A percentile compares a stretch with the other conserved stretches of the same genome.
phyloP scores from a whole-genome alignment of 805 yeast species.

The Pichia thaimueangensis region DNA sequence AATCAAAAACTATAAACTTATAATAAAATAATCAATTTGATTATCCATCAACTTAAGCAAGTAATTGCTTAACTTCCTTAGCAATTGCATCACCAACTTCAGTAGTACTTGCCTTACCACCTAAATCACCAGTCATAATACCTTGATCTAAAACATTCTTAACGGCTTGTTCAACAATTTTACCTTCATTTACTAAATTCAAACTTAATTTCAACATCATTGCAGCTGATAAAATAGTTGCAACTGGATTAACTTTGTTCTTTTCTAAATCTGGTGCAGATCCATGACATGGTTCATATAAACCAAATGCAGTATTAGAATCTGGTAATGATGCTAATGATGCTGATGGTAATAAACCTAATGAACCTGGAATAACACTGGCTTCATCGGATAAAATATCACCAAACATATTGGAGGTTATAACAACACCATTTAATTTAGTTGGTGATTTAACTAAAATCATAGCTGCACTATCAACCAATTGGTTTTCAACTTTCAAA shows the following conservation, averaged over 20 bases:
- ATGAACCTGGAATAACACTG: slow-evolving; percentile 94
- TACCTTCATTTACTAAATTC: slow-evolving; percentile 77
- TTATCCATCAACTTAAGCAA: too few species aligned
- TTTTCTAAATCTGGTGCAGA: slow-evolving; percentile 91
- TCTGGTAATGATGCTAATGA: slow-evolving; percentile 97
- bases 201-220: slow-evolving; percentile 94
- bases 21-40: too few species aligned
- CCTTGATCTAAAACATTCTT: slow-evolving; percentile 73
- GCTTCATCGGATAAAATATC: slow-evolving; percentile 98
- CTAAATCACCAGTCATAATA: slow-evolving; percentile 85
- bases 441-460: slow-evolving; percentile 89
- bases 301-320: slow-evolving; percentile 87
- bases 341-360: slow-evolving; percentile 93
- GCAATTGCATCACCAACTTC: slow-evolving; percentile 96
- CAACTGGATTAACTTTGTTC: slow-evolving; percentile 91
- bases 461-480: slow-evolving; percentile 99
- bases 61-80: slow-evolving; percentile 46
- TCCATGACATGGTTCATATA: slow-evolving; percentile 98
- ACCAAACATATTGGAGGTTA: slow-evolving; percentile 96
- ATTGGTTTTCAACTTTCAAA: slow-evolving; percentile 81
- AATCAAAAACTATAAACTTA: too few species aligned
- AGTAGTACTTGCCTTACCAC: slow-evolving; percentile 73
- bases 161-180: slow-evolving; percentile 84
- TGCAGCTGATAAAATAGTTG: slow-evolving; percentile 91
- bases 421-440: slow-evolving; percentile 82